phyloP scores from a whole-genome alignment of 805 yeast genomes.

The Yamadazyma phyllophila region DNA sequence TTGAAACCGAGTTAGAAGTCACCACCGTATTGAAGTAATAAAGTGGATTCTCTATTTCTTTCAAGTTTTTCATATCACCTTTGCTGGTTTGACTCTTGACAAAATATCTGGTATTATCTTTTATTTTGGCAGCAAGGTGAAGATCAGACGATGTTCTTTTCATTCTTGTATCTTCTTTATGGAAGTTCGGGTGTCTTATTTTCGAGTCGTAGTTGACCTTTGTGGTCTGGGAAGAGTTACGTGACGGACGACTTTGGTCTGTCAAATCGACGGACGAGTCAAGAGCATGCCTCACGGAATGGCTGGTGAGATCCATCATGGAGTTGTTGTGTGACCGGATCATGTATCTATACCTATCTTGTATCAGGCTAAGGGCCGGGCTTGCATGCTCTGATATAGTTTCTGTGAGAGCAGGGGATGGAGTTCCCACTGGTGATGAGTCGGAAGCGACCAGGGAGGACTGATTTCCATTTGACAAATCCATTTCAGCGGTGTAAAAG shows the following conservation, averaged over 20 bases:
- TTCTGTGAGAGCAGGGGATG: too few species aligned
- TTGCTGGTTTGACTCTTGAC: neutral
- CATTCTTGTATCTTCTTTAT: constrained; percentile 11
- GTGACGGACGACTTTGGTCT: neutral
- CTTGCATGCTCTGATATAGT: too few species aligned
- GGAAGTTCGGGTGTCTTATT: constrained; percentile 15
- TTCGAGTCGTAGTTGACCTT: constrained; percentile 3
- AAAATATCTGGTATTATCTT: constrained; percentile 15
- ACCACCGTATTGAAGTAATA: constrained; percentile 13
- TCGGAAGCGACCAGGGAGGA: too few species aligned
- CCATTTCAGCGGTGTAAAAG: too few species aligned
- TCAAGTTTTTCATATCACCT: constrained; percentile 2
- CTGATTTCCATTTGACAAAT: too few species aligned
- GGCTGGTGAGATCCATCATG: neutral
- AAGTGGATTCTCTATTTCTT: constrained; percentile 13
- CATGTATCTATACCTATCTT: neutral
- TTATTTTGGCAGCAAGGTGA: constrained; percentile 12
- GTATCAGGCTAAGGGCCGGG: neutral
- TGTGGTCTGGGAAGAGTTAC: neutral
- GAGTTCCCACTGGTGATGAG: too few species aligned
- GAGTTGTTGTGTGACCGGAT: neutral
- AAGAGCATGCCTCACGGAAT: neutral
- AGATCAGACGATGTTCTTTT: constrained; percentile 8
- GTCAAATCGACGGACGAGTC: constrained; percentile 2
- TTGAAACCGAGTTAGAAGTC: neutral